Evolutionary conservation across 192 early-diverging fungal species (phyloP), one percentile per base, ranked within the genome.

Genomic region (Gaertneriomyces sp.): DNA sequence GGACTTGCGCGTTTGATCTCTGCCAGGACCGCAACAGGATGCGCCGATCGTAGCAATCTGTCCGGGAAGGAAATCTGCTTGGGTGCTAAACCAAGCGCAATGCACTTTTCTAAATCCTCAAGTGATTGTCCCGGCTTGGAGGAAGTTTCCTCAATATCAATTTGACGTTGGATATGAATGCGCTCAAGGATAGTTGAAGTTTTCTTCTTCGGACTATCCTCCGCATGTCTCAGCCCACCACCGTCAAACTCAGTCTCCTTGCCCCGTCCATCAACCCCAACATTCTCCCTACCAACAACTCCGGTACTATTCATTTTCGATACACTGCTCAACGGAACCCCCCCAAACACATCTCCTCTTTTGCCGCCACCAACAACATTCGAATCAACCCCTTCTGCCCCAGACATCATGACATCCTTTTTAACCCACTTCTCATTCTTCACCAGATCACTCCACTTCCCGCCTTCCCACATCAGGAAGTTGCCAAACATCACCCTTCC

Each of bases 1-100:
- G 98, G 98, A 16, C 91, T 94, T 0, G 98, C 98, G 44, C 98
- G 88, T 78, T 99, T 99, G 73, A 99, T 88, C 76, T 99, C 98
- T n/a, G 93, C 95, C 76, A 96, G 79, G 52, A 99, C 83, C 3
- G 98, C 93, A 7, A 83, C 78, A 58, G 81, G 60, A 63, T 74
- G 40, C 69, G 85, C 73, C 77, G 85, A 77, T 16, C 63, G 72
- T 9, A 63, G 69, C 40, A 99, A 68, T 39, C 93, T 87, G 16
- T 77, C 76, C 14, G 79, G 79, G 67, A 99, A 93, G 69, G 93
- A 88, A 58, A 95, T 86, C 56, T 81, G 78, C 42, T 81, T 74
- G 6, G 93, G 93, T 0, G 93, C 90, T 25, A 89, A 66, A 33
- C 90, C 81, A 44, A 91, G 69, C 1, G 85, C 77, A 14, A 95